A percentile compares a stretch with the other conserved stretches of the same genome.
These are phyloP conservation scores for Plantago major DNA, from an alignment of 257 asterid genomes.

Conservation along the genomic window DNA sequence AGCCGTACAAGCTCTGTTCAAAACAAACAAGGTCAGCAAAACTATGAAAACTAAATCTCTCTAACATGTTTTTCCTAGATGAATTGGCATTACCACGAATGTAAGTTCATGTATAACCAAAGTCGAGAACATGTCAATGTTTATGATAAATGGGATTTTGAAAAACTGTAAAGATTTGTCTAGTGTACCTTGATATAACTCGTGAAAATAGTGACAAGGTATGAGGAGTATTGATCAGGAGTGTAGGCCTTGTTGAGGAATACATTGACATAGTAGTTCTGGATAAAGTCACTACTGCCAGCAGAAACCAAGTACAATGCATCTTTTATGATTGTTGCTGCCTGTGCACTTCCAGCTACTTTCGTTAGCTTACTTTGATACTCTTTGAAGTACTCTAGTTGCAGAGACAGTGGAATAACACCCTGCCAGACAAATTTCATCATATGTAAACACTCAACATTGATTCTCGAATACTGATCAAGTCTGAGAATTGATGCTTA, in stretches of 20 bases:
- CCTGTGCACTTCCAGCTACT: slow-evolving; percentile 53
- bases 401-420: slow-evolving; percentile 68
- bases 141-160: neutral
- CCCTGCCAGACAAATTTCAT: slow-evolving; percentile 23
- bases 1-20: slow-evolving; percentile 54
- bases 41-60: neutral
- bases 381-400: slow-evolving; percentile 64
- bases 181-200: slow-evolving; percentile 49
- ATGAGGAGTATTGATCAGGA: slow-evolving; percentile 68
- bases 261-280: slow-evolving; percentile 85
- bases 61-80: no score
- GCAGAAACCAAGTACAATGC: slow-evolving; percentile 59
- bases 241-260: slow-evolving; percentile 57
- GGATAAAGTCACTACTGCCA: slow-evolving; percentile 85
- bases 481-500: slow-evolving; percentile 17
- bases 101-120: neutral
- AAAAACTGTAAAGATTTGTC: no score
- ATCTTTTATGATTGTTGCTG: slow-evolving; percentile 47
- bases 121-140: neutral
- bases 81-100: no score
- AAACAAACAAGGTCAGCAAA: neutral
- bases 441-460: neutral
- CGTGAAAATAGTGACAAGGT: slow-evolving; percentile 55
- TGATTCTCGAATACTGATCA: neutral
- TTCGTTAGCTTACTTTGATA: slow-evolving; percentile 59